phyloP scores from a whole-genome alignment of 139 green algal genomes.

The Micromonas commoda region DNA sequence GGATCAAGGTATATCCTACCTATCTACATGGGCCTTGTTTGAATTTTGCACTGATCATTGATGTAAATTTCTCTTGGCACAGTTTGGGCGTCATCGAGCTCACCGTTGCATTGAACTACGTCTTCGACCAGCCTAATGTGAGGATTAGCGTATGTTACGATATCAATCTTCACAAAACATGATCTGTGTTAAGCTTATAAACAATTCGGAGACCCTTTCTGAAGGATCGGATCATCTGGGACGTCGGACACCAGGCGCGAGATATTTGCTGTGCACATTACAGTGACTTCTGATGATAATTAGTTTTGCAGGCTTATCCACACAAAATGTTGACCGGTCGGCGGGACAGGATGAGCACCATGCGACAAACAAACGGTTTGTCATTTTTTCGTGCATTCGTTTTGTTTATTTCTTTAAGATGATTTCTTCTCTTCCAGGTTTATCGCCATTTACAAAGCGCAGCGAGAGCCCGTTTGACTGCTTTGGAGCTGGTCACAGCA shows the following conservation, averaged over 20 bases:
- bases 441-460: constrained; percentile 75
- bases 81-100: constrained; percentile 92
- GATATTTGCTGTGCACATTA: too few species aligned
- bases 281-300: too few species aligned
- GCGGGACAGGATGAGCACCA: constrained; percentile 79
- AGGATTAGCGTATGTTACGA: neutral
- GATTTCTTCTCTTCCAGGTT: too few species aligned
- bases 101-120: constrained; percentile 94
- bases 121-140: constrained; percentile 85
- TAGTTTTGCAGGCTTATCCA: constrained; percentile 83
- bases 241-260: constrained; percentile 78
- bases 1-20: constrained; percentile 49
- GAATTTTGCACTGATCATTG: neutral
- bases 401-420: too few species aligned
- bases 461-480: constrained; percentile 89
- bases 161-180: too few species aligned
- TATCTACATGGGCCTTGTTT: neutral
- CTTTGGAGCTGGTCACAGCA: constrained; percentile 95
- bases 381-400: constrained; percentile 42
- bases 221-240: constrained; percentile 89
- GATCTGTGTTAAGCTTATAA: too few species aligned
- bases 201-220: neutral
- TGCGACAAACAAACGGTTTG: constrained; percentile 82
- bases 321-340: constrained; percentile 98
- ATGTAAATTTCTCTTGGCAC: neutral